Percentiles rank a stretch among this genome's conserved stretches.
Evolutionary conservation across 2,329 filamentous ascomycete species (phyloP).

Genomic region (Didymella segeticola): DNA sequence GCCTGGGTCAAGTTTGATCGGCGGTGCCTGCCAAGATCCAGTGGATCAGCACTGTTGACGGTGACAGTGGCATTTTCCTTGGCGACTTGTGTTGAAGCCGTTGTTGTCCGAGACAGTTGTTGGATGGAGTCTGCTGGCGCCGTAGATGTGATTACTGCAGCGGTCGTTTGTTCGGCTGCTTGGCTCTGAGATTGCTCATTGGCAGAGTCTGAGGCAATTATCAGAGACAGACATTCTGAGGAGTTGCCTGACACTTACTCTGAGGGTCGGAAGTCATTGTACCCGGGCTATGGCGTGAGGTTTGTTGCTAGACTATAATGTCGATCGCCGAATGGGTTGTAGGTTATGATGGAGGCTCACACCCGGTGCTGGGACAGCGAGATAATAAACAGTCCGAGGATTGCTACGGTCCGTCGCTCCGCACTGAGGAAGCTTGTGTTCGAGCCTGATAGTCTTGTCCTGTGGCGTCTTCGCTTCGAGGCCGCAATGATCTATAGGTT

Average conservation of each 20-base stretch:
- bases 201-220: conserved; percentile 33
- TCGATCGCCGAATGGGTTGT: conserved; percentile 32
- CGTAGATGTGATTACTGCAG: conserved; percentile 31
- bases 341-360: conserved; percentile 31
- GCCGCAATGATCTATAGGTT: conserved; percentile 14
- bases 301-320: conserved; percentile 20
- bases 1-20: conserved; percentile 48
- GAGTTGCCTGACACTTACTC: conserved; percentile 35
- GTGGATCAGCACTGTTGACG: conserved; percentile 41
- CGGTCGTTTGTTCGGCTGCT: conserved; percentile 37
- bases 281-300: conserved; percentile 27
- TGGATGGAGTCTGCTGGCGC: conserved; percentile 37
- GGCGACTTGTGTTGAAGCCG: conserved; percentile 28
- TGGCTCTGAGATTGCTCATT: conserved; percentile 34
- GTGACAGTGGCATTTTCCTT: conserved; percentile 31
- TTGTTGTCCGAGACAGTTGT: conserved; percentile 27
- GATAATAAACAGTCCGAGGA: conserved; percentile 44
- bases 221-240: conserved; percentile 29
- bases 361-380: conserved; percentile 31
- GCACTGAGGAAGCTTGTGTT: conserved; percentile 17
- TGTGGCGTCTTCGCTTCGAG: conserved; percentile 18
- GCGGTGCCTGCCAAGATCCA: conserved; percentile 45
- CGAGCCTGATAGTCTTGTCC: conserved; percentile 22
- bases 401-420: conserved; percentile 23
- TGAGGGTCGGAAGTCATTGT: conserved; percentile 42